Evolutionary conservation across 1,284 basidiomycete species (phyloP).

Genomic region (Thecaphora thlaspeos): DNA sequence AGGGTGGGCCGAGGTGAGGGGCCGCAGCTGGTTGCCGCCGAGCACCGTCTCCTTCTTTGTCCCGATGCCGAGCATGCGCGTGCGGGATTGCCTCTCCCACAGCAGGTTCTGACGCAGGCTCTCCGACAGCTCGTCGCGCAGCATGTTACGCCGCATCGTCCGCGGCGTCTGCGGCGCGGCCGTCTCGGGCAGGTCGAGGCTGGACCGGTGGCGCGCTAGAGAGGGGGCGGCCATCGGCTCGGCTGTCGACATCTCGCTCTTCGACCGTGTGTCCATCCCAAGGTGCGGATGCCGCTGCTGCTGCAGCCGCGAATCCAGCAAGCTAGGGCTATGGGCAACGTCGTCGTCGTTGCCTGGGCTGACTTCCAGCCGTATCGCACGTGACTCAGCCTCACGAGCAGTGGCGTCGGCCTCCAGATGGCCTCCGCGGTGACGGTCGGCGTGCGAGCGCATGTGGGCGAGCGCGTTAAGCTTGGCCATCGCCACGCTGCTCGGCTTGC

Average conservation of each 20-base stretch:
- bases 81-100: slow-evolving; percentile 68
- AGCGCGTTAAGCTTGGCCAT: slow-evolving; percentile 31
- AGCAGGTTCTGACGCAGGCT: slow-evolving; percentile 76
- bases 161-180: slow-evolving; percentile 75
- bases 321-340: too few species aligned
- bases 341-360: slow-evolving; percentile 27
- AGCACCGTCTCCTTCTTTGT: slow-evolving; percentile 31
- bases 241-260: slow-evolving; percentile 28
- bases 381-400: slow-evolving; percentile 19
- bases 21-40: slow-evolving; percentile 38
- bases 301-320: not conserved
- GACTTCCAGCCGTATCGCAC: slow-evolving; percentile 35
- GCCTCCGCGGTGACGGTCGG: slow-evolving; percentile 15
- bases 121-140: slow-evolving; percentile 80
- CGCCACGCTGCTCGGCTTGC: slow-evolving; percentile 29
- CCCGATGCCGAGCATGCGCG: slow-evolving; percentile 52
- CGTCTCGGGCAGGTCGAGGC: slow-evolving; percentile 28
- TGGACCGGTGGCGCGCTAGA: slow-evolving; percentile 28
- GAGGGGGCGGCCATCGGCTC: slow-evolving; percentile 14
- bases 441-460: slow-evolving; percentile 25
- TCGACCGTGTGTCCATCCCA: slow-evolving; percentile 30
- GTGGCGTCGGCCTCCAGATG: slow-evolving; percentile 5
- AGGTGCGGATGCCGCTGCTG: slow-evolving; percentile 13
- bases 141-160: slow-evolving; percentile 79
- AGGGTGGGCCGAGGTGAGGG: slow-evolving; percentile 22